Evolutionary conservation across 164 flowering plant species (phyloP), one percentile per base, ranked within the genome.

Genomic region (Liquidambar formosana): DNA sequence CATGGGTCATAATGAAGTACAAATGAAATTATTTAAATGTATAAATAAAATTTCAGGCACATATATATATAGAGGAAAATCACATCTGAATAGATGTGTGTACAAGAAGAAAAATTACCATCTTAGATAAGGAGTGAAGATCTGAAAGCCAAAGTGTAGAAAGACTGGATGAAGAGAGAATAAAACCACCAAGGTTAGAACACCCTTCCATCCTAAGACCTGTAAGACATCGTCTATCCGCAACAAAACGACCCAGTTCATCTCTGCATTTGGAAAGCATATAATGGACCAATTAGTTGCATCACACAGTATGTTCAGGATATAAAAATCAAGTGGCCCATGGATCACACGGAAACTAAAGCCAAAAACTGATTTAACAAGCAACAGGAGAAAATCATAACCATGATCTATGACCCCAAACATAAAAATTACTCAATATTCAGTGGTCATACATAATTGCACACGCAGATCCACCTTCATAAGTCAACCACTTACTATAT

Each of bases 191-290:
- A 56, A 96, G 83, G 73, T 83, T 87, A 62, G 81, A 78, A 68
- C 99, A 93, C 21, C 97, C 94, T 80, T 93, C 97, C 85, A 96
- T 87, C 83, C 93, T 93, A 65, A 96, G 87, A 76, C 83, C 85
- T 63, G 89, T 74, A 18, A 96, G 89, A 43, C 82, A 85, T 27
- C 87, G 82, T 73, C 82, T 93, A 25, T 93, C 96, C 26, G 95
- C 88, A 63, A 92, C 93, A 85, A 96, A 92, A 64, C 97, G 97
- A 60, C 94, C 83, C 73, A 96, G 70, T 66, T 90, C 99, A 78
- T 91, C 97, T 72, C 99, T 93, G 85, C 80, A 85, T 22, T 58
- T 22, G 2, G 48, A 47, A 49, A 69, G 3, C 19, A 66, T 13
- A 41, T 38, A 13, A 16, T 22, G n/a, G 23, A 21, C 25, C 26